Conservation (phyloP, 805 yeast genomes). For the Kluyveromyces wickerhamii region DNA sequence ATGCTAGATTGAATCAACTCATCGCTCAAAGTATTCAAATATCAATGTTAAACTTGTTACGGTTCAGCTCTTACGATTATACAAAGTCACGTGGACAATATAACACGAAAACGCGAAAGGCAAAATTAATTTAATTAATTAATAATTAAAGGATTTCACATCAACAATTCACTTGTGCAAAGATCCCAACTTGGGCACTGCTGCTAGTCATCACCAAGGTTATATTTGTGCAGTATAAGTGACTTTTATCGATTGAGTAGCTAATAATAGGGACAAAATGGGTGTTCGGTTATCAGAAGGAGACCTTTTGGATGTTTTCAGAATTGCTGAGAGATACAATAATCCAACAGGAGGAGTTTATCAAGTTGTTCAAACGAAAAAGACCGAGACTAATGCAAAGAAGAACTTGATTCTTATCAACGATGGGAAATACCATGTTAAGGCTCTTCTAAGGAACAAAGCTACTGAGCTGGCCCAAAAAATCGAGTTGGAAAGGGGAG, state of each 20-base stretch:
- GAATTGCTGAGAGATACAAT: slow-evolving; percentile 23
- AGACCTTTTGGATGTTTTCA: slow-evolving; percentile 25
- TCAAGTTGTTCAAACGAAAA: slow-evolving; percentile 27
- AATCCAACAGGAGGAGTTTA: slow-evolving; percentile 27
- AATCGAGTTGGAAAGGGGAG: slow-evolving; percentile 40
- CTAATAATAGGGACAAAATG: slow-evolving; percentile 11
- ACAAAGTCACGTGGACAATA: too few relatives aligned
- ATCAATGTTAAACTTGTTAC: too few relatives aligned
- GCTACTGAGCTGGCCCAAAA: slow-evolving; percentile 38
- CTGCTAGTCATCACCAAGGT: too few relatives aligned
- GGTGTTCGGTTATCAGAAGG: slow-evolving; percentile 18
- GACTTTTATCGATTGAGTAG: too few relatives aligned
- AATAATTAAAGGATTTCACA: too few relatives aligned
- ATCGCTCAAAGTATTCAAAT: too few relatives aligned
- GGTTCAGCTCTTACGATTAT: too few relatives aligned
- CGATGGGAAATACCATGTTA: slow-evolving; percentile 44
- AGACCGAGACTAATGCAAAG: slow-evolving; percentile 24
- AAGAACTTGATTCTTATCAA: slow-evolving; percentile 36
- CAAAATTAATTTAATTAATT: too few relatives aligned
- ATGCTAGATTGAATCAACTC: too few relatives aligned
- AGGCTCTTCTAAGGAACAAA: slow-evolving; percentile 47
- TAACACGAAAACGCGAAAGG: slow-evolving; percentile 4
- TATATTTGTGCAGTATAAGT: too few relatives aligned
- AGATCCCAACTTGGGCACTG: too few relatives aligned
- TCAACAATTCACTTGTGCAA: too few relatives aligned